Evolutionary conservation across 2,329 filamentous ascomycete genomes (phyloP), one percentile per base, ranked within the genome.

Genomic region (Corniculantispora saksenae): DNA sequence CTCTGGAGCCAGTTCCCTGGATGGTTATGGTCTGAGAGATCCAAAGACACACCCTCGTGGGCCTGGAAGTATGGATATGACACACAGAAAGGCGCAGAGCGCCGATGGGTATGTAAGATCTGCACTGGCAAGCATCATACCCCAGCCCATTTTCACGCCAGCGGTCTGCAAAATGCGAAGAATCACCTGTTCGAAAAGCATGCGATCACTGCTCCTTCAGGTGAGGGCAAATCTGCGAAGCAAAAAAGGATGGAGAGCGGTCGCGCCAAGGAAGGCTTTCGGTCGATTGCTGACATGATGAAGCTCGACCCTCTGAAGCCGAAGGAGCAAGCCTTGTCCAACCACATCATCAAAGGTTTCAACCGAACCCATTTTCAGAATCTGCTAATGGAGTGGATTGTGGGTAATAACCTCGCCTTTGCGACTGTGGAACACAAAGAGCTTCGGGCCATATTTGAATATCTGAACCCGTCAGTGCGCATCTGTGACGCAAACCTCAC

Each of bases 371-470:
- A 35, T 54, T 68, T 68, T 38, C 66, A 63, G 35, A 43, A 50
- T 27, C 50, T 68, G 12, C 13, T 68, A 8, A 51, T 68, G 27
- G 47, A 67, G 47, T 68, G 64, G 67, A 65, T 68, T 19, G 59
- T 68, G 43, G 59, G 66, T 17, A 61, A 15, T 21, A 65, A 67
- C 27, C 61, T 38, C 9, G 63, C 66, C 13, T 68, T 68, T 40
- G 23, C n/a, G 38, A 29, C 17, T 29, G 21, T 56, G n/a, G 57
- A 67, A 40, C 8, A 67, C 23, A 8, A 25, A 17, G 17, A 50
- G 15, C 61, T 67, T 13, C 63, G 48, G 35, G 50, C n/a, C 10
- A 60, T 66, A 35, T 68, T 67, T 61, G 60, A 67, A 27, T 67
- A 68, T 48, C 63, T 67, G 32, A 68, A 67, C 57, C 65, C 60